A percentile compares a stretch with the other conserved stretches of the same genome.
Evolutionary conservation across 345 rosid genomes (phyloP).

Genomic region (Nasturtium officinale): DNA sequence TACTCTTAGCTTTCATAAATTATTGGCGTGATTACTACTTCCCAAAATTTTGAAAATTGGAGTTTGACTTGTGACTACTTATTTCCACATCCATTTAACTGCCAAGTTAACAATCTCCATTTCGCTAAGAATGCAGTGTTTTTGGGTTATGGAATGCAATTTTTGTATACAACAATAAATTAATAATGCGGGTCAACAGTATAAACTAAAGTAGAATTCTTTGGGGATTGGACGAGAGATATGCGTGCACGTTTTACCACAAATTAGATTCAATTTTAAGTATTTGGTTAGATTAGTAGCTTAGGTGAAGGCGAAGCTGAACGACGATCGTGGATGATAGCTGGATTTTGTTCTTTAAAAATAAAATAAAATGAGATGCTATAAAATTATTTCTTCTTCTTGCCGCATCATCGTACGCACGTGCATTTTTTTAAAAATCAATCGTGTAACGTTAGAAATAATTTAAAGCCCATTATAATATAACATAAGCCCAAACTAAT

Average conservation of each 20-base stretch:
- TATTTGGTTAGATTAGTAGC: constrained; percentile 12
- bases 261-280: constrained; percentile 22
- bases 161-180: not conserved
- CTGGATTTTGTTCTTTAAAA: constrained; percentile 32
- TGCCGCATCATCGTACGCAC: not conserved
- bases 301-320: constrained; percentile 30
- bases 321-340: constrained; percentile 42
- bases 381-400: not conserved
- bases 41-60: not conserved
- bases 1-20: not conserved
- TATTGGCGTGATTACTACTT: not conserved
- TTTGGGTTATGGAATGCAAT: not conserved
- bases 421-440: not conserved
- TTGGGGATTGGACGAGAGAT: constrained; percentile 41
- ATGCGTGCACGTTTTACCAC: constrained; percentile 49
- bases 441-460: not conserved
- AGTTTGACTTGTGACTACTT: not conserved
- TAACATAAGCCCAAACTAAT: not conserved
- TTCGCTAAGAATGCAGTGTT: not conserved
- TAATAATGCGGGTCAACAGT: constrained; percentile 23
- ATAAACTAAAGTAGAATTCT: constrained; percentile 13
- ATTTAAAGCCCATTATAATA: not conserved
- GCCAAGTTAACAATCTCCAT: not conserved
- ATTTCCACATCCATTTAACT: not conserved
- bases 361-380: not conserved